phyloP scores from a whole-genome alignment of 129 eudicot species.

The Sambucus nigra region DNA sequence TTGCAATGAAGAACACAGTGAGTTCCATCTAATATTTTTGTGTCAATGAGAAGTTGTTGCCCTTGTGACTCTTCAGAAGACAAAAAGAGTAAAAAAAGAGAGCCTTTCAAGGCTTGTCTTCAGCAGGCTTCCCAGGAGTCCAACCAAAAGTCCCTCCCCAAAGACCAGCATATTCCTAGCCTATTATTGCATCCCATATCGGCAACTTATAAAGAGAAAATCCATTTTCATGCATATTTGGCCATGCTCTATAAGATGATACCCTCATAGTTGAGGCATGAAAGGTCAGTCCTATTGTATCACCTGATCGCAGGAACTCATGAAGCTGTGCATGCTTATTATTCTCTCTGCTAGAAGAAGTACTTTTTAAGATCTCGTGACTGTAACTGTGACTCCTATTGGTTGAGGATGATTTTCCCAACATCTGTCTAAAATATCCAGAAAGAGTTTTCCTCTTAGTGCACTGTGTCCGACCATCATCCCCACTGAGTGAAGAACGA shows the following conservation, averaged over 20 bases:
- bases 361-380: slow-evolving; percentile 29
- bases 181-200: slow-evolving; percentile 27
- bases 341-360: slow-evolving; percentile 34
- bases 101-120: slow-evolving; percentile 90
- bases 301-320: slow-evolving; percentile 64
- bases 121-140: slow-evolving; percentile 80
- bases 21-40: slow-evolving; percentile 91
- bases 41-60: slow-evolving; percentile 50
- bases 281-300: slow-evolving; percentile 62
- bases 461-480: slow-evolving; percentile 23
- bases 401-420: slow-evolving; percentile 58
- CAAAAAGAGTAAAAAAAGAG: slow-evolving; percentile 62
- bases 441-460: slow-evolving; percentile 55
- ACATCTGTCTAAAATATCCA: slow-evolving; percentile 49
- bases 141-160: slow-evolving; percentile 97
- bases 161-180: slow-evolving; percentile 64
- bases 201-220: slow-evolving; percentile 85
- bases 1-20: slow-evolving; percentile 89
- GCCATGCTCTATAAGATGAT: slow-evolving; percentile 85
- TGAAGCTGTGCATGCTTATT: slow-evolving; percentile 63
- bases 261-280: slow-evolving; percentile 60
- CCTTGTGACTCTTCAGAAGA: slow-evolving; percentile 72
- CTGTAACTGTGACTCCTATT: too few species aligned
- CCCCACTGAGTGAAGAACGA: slow-evolving; percentile 28
- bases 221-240: slow-evolving; percentile 72